Evolutionary conservation across 345 rosid genomes (phyloP), one percentile per base, ranked within the genome.

Genomic region (Citrus maxima): DNA sequence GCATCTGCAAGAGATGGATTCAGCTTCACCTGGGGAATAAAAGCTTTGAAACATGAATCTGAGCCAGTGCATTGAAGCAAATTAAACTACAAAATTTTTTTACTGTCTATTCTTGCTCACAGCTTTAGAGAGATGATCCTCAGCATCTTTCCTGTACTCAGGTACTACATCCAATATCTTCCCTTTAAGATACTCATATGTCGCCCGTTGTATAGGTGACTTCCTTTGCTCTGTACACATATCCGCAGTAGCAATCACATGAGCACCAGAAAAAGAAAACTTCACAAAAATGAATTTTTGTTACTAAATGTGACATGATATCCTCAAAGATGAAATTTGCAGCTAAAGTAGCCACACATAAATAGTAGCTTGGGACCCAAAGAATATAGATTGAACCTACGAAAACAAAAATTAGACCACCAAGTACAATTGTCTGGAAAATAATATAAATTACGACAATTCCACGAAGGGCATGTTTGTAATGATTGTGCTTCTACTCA

Each of bases 1-100:
- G 95, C 95, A 76, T 92, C 95, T 78, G 88, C 90, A 86, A 92
- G 88, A 70, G 93, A 87, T 28, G 95, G 93, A 85, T 90, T 88
- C 88, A 92, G 79, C 88, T 92, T 92, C 77, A 92, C 91, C 93
- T 90, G 88, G 74, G 79, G 74, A 56, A 84, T 37, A 34, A 80
- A 80, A 76, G 49, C 38, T 82, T 67, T 58, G 27, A 71, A 38
- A 70, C 49, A 72, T 34, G 64, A 81, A 64, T 70, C 55, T 32
- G 16, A 77, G 58, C 49, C 73, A 22, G 14, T 70, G 30, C 70
- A 76, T 67, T 51, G 49, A 22, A 63, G 58, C 76, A 80, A 14
- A 74, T 59, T 32, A 83, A 70, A 74, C 16, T 16, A 71, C 10
- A 25, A 56, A 16, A 76, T 38, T 42, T 54, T 54, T 54, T 4